Evolutionary conservation across 108 stramenopile species (phyloP), one percentile per base, ranked within the genome.

Genomic region (Fistulifera solaris): DNA sequence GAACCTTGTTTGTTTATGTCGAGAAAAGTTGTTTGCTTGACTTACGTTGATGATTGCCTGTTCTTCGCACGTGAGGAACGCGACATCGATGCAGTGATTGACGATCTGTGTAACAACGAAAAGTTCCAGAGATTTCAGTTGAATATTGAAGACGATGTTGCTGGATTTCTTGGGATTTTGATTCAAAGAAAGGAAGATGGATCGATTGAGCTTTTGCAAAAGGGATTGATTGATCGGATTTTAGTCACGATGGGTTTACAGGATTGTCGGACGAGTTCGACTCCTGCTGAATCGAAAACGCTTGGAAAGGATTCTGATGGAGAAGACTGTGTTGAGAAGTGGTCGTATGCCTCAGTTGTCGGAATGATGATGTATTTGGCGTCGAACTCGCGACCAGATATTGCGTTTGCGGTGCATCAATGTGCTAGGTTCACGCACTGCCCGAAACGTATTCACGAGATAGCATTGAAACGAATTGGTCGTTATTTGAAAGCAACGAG

Each of bases 351-450:
- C 0, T 62, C 64, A 11, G 46, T 73, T 28, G 55, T 78, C 25
- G 77, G 77, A 48, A 67, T 71, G 70, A 39, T 79, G 48, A 27
- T 73, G 47, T 79, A 79, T 39, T 57, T 79, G 14, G 47, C 64
- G 12, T 44, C 62, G 7, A 70, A 40, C 5, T 22, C 52, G 2
- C 54, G 54, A 2, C 38, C 54, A 5, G 57, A 65, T 27, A 53
- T 31, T 17, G 21, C 50, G 23, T 56, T 28, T 28, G 27, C 45
- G 1, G 38, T 48, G 0, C 62, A 70, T 40, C 61, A 62, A 44
- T 62, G 61, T 42, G 61, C 61, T 2, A 26, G 59, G 26, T 71
- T 54, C 16, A 24, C 48, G 1, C 24, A 55, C 10, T 41, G 51
- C 12, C 65, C 63, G 15, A 48, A 47, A 22, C 15, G 40, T 35